Conservation (phyloP, 441 rosid genomes). For the Kokia cookei region DNA sequence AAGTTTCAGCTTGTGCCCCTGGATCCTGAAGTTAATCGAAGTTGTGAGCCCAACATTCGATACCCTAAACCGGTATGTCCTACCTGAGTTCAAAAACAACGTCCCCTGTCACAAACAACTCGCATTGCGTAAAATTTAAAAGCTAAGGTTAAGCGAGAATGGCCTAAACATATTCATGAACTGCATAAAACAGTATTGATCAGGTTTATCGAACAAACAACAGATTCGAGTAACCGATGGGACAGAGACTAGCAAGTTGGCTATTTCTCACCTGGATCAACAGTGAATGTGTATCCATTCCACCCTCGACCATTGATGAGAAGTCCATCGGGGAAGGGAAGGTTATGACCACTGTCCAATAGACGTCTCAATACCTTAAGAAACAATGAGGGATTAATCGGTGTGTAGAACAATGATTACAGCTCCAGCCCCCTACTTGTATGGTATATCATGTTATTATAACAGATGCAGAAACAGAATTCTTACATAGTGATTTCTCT, state of each 20-base stretch:
- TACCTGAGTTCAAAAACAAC: slow-evolving; percentile 19
- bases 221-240: background rate
- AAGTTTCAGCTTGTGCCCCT: slow-evolving; percentile 61
- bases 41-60: slow-evolving; percentile 56
- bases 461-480: slow-evolving; percentile 1
- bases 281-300: slow-evolving; percentile 54
- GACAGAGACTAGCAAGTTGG: background rate
- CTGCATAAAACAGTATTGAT: background rate
- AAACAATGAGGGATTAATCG: background rate
- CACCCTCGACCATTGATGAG: slow-evolving; percentile 66
- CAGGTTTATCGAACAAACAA: background rate
- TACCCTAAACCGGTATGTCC: slow-evolving; percentile 61
- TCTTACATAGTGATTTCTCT: slow-evolving; percentile 49
- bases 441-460: background rate
- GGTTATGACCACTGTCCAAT: slow-evolving; percentile 38
- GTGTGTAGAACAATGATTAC: background rate
- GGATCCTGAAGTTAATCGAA: slow-evolving; percentile 56
- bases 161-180: background rate
- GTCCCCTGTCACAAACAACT: background rate
- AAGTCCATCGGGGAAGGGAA: slow-evolving; percentile 56
- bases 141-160: background rate
- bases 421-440: background rate
- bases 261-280: slow-evolving; percentile 40
- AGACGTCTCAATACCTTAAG: slow-evolving; percentile 38
- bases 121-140: background rate